phyloP scores from a whole-genome alignment of 345 rosid species.

The Mangifera indica region DNA sequence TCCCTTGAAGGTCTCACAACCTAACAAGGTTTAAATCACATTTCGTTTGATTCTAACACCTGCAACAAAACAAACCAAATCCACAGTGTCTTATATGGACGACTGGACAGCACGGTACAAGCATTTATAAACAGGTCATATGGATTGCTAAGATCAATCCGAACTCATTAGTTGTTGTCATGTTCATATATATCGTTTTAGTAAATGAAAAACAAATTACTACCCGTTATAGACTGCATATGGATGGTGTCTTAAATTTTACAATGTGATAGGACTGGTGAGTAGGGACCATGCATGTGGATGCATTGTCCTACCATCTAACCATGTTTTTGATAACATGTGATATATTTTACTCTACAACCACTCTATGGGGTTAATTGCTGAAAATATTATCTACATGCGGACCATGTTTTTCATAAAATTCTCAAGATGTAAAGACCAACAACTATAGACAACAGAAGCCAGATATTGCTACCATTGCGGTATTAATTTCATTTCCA shows the following conservation, averaged over 20 bases:
- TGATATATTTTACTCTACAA: neutral
- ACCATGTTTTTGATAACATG: neutral
- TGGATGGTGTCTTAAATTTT: neutral
- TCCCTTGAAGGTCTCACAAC: too few species aligned
- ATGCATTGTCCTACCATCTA: neutral
- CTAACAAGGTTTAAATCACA: too few species aligned
- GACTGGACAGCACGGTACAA: too few species aligned
- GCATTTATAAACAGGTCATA: too few species aligned
- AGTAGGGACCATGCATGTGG: slow-evolving; percentile 16
- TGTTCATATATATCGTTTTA: too few species aligned
- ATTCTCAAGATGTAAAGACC: neutral
- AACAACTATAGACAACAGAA: neutral
- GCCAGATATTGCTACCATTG: neutral
- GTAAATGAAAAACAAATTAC: too few species aligned
- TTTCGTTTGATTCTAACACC: too few species aligned
- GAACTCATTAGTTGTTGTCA: too few species aligned
- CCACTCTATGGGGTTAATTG: neutral
- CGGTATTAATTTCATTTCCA: neutral
- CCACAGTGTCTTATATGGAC: too few species aligned
- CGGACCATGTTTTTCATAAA: neutral
- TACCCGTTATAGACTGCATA: neutral
- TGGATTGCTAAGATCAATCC: too few species aligned
- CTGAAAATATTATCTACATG: neutral
- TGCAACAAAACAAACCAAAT: too few species aligned
- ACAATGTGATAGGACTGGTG: neutral